These are phyloP conservation scores for Pseudocercospora pini-densiflorae DNA, from an alignment of 2,329 filamentous ascomycete genomes.

Conservation along the genomic window DNA sequence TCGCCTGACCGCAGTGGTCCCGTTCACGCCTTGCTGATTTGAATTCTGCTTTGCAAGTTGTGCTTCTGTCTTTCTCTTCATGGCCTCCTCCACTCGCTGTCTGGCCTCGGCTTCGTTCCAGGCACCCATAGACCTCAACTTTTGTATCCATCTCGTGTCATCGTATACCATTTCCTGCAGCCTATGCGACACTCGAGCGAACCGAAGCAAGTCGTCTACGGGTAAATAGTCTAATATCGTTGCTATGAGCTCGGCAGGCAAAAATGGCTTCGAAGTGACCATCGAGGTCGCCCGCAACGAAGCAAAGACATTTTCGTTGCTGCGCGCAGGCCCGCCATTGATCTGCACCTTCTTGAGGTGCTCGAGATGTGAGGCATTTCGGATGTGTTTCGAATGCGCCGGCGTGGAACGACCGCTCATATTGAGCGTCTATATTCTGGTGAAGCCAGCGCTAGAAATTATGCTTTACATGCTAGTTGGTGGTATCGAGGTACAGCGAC, in stretches of 20 bases:
- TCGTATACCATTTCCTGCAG: constrained; percentile 99
- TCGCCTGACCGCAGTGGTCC: constrained; percentile 40
- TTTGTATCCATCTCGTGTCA: constrained; percentile 90
- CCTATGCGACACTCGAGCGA: constrained; percentile 80
- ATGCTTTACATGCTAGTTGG: constrained; percentile 1
- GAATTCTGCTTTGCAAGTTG: constrained; percentile 48
- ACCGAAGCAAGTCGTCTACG: constrained; percentile 80
- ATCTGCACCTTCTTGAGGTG: constrained; percentile 36
- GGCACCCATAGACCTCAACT: constrained; percentile 82
- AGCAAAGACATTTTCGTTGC: constrained; percentile 63
- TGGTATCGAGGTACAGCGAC: not conserved
- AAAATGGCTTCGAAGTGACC: constrained; percentile 73
- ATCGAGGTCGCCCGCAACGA: constrained; percentile 82
- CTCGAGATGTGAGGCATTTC: constrained; percentile 36
- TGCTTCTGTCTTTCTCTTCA: constrained; percentile 61
- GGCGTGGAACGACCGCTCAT: constrained; percentile 33
- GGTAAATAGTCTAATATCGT: constrained; percentile 88
- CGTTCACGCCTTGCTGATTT: constrained; percentile 42
- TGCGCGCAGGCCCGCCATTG: constrained; percentile 25
- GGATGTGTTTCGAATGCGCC: constrained; percentile 28
- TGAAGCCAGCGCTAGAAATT: not conserved
- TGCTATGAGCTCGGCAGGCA: constrained; percentile 92
- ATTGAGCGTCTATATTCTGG: constrained; percentile 8
- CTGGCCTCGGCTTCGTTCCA: constrained; percentile 92
- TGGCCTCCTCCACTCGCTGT: constrained; percentile 74